Evolutionary conservation across 495 filamentous ascomycete genomes (phyloP), one percentile per base, ranked within the genome.

Genomic region (Aspergillus bridgeri): DNA sequence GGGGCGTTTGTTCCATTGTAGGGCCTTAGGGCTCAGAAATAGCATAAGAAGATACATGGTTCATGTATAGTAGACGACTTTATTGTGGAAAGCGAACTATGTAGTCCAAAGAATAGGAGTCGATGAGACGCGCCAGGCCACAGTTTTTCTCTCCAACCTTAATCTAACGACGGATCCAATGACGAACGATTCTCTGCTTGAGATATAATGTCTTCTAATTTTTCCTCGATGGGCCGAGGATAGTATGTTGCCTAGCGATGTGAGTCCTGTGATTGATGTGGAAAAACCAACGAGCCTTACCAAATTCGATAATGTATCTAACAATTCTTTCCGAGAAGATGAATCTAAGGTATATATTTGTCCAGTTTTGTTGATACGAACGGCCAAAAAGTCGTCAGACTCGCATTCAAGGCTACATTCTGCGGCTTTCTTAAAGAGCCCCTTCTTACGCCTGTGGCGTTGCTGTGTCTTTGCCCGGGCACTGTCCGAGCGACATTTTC

Each of bases 341-440:
- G 60, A 63, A 56, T 63, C 56, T 7, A 63, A 51, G 20, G 59
- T 53, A 57, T 56, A 63, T 52, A 50, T 46, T 24, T 59, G 60
- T 15, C 60, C 60, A 45, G 56, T 59, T 59, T 63, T 63, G 21
- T 18, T 42, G 43, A 59, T 59, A 19, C 27, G 47, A 53, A 63
- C 23, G 15, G 56, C 56, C 18, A 63, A 9, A 23, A 63, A 27
- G 6, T 59, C 43, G 27, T 63, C 56, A 24, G 60, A 52, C 44
- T 63, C 56, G 44, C 56, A 63, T 50, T 63, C 48, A 42, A 56
- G 56, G 48, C 46, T 53, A 42, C 53, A 59, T 52, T 59, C 56
- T 53, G 60, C 56, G 17, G 60, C 60, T 45, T 63, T 63, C 22
- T 59, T 63, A 45, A 63, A 63, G 19, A 63, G 60, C 2, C 56